Evolutionary conservation across 371 early-diverging fungal genomes (phyloP), one percentile per base, ranked within the genome.

Genomic region (Coemansia sp.): DNA sequence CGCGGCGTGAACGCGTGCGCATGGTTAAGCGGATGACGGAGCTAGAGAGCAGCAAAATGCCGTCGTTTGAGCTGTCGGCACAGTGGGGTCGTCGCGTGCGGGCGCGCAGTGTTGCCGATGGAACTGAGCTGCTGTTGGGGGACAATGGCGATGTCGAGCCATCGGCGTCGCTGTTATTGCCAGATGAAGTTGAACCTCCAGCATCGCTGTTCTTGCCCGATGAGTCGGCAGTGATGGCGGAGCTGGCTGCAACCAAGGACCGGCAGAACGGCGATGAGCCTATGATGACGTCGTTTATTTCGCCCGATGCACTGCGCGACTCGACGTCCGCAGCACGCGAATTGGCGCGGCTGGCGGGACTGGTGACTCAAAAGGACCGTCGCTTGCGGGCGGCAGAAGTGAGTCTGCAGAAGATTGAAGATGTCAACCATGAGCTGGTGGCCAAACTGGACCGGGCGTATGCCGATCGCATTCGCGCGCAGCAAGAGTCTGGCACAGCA

Each of bases 41-140:
- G 62, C 53, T 34, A 4, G 76, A 72, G 47, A 61, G 63, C 7
- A 61, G 62, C 63, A 68, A 68, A 54, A 62, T 76, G 34, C 76
- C 76, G 11, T 76, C 76, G 27, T 72, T 52, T n/a, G 68, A 68
- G 60, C 62, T 76, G 31, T 73, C 76, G 0, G 40, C 67, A 5
- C 67, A 74, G 42, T 74, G 75, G 75, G 63, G 64, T 1, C 75
- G 66, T 47, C 70, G 62, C 26, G 47, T 75, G 61, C 67, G 71
- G 18, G 61, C 63, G 14, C 73, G 68, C 29, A 72, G 72, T 59
- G 64, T 60, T n/a, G 65, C 64, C 16, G 73, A 64, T 7, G 61
- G 61, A 21, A 24, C 18, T n/a, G 60, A 60, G n/a, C 14, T 47
- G 47, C 51, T 67, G 16, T 59, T 52, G 31, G 48, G 37, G n/a